These are phyloP conservation scores for Leccinum rimulosum DNA, from an alignment of 768 basidiomycete genomes.

Conservation along the genomic window DNA sequence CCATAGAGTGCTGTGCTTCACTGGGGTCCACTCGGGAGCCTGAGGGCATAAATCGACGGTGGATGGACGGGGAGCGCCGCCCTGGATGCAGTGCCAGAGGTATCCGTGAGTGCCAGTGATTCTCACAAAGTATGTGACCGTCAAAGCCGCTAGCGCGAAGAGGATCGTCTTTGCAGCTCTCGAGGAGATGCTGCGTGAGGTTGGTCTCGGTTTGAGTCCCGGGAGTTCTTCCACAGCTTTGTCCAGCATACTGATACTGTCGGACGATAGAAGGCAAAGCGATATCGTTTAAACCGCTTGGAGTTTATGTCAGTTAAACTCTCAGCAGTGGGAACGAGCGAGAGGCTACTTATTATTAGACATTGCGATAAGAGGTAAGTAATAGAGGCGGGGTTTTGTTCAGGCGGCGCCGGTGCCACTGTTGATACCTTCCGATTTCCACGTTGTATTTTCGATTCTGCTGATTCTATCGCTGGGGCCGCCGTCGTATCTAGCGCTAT, in stretches of 20 bases:
- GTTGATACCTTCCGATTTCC: background rate
- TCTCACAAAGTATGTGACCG: conserved; percentile 13
- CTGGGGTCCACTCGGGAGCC: conserved; percentile 30
- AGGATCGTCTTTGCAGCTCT: conserved; percentile 9
- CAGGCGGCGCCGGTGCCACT: too few relatives aligned
- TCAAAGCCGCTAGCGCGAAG: conserved; percentile 18
- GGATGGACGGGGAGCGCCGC: background rate
- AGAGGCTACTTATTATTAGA: background rate
- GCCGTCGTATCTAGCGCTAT: background rate
- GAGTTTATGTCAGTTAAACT: background rate
- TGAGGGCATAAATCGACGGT: conserved; percentile 35
- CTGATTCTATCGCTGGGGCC: background rate
- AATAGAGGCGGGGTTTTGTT: too few relatives aligned
- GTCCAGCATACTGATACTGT: conserved; percentile 11
- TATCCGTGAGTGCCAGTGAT: background rate
- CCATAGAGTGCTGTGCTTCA: conserved; percentile 35
- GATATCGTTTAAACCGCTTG: background rate
- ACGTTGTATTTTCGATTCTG: background rate
- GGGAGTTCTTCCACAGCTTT: conserved; percentile 14
- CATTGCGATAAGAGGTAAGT: background rate
- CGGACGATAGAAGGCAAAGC: background rate
- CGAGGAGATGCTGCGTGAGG: conserved; percentile 4
- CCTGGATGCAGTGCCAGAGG: conserved; percentile 6
- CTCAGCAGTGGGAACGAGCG: background rate
- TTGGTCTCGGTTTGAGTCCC: conserved; percentile 7